Base-by-base conservation (phyloP, 305 asterid genomes). In the Rubia occidens region DNA sequence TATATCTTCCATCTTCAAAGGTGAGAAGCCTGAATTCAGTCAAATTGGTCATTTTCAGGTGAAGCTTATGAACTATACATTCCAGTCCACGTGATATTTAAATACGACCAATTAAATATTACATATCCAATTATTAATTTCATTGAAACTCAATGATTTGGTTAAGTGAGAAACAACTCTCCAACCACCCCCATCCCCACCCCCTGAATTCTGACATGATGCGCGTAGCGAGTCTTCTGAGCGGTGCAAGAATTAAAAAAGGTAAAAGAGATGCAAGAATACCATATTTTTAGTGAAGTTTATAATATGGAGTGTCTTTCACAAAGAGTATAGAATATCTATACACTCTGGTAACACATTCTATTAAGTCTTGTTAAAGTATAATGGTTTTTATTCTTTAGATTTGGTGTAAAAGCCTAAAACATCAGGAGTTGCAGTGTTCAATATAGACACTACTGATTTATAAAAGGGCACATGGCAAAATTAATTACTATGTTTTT, bases 1-100 rank as follows among this genome's bases (percentile, higher is more conserved):
- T 90, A 71, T 86, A 90, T 78, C 96, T 90, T 81, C 97, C 96
- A 74, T 87, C 95, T 75, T 77, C 91, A 61, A 90, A 90, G 96
- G 97, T 88, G 77, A 78, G 56, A 9, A 53, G 26, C 49, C 14
- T n/a, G 67, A 14, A 66, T 47, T 42, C 60, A 49, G 20, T 11
- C 37, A 13, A 21, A n/a, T 64, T 32, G 37, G 21, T 10, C 18
- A 26, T 64, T 26, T 13, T 69, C 26, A 49, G 49, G 8, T 55
- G 53, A 21, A 43, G 47, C 55, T 61, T 18, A 26, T 26, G 17
- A 21, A 32, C 39, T 2, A 5, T 71, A 18, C 18, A n/a, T 39
- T 49, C 40, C 55, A 21, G 6, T 29, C 32, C 18, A 26, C 17
- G 8, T 29, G 29, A 15, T 24, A 40, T 64, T 42, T 20, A 65